A percentile compares a stretch with the other conserved stretches of the same genome.
These are phyloP conservation scores for Heliosperma pusillum DNA, from an alignment of 148 eudicot species.

Conservation along the genomic window DNA sequence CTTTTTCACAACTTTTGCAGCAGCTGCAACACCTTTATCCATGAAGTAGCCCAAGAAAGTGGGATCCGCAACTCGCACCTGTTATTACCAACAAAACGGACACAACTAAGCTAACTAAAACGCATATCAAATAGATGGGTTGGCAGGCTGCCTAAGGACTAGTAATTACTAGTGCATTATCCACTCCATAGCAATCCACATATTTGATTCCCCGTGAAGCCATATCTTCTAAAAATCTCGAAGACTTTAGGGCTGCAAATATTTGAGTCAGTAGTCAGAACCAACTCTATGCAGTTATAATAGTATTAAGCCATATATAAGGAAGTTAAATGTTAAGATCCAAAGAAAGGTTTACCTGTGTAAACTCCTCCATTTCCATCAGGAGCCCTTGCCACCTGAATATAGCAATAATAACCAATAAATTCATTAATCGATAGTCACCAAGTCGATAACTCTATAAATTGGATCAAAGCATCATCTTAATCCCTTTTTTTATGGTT, in stretches of 20 bases:
- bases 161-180: constrained; percentile 80
- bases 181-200: constrained; percentile 96
- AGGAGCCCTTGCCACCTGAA: constrained; percentile 93
- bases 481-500: neutral
- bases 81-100: constrained; percentile 23
- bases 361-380: constrained; percentile 99
- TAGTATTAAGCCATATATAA: neutral
- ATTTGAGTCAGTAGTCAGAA: constrained; percentile 18
- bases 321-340: neutral
- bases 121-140: constrained; percentile 14
- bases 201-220: constrained; percentile 79
- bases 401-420: constrained; percentile 19
- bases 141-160: constrained; percentile 10
- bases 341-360: constrained; percentile 47
- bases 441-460: neutral
- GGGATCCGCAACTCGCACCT: constrained; percentile 99
- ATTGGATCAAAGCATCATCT: neutral
- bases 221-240: constrained; percentile 92
- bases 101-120: constrained; percentile 4
- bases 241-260: constrained; percentile 71
- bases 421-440: neutral
- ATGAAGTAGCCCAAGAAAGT: constrained; percentile 95
- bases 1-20: constrained; percentile 97
- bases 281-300: neutral
- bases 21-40: constrained; percentile 77